Evolutionary conservation across 768 basidiomycete species (phyloP), one percentile per base, ranked within the genome.

Genomic region (Naganishia onofrii): DNA sequence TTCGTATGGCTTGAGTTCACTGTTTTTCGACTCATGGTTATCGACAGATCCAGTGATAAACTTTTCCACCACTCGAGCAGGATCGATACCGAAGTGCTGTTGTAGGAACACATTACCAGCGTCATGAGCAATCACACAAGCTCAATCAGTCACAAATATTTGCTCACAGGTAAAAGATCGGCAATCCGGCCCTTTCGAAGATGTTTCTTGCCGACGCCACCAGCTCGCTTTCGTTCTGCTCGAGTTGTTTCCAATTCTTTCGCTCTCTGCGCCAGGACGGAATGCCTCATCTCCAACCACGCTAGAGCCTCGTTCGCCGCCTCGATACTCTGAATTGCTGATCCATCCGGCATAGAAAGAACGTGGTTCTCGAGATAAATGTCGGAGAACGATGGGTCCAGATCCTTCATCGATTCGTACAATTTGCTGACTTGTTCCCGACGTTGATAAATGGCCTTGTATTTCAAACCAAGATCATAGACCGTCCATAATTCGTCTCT

Each of bases 401-500:
- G 64, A n/a, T 71, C 72, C 65, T 76, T 74, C 71, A 95, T 84
- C 34, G 89, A 87, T 52, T 84, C 80, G 81, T 91, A 95, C 5
- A 88, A 86, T 10, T 85, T 79, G 2, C 84, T 80, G 29, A 97
- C 82, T 2, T 86, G 85, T 19, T 84, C 83, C 68, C 86, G 86
- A 44, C 94, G 85, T 74, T 93, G 90, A 53, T 89, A 81, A 56
- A 98, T 84, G 1, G 93, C 92, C 65, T 93, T 87, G 77, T 90
- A 98, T 76, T 90, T 91, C 79, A 92, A 88, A 10, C 93, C 93
- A 10, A 98, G 84, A n/a, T 85, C 77, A 72, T 91, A 89, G 70
- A 97, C 88, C n/a, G 87, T 86, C 96, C 96, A 99, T 9, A 98
- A 81, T 75, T 99, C 94, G 53, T 86, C 83, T 70, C 89, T 84